Conservation (phyloP, 1,284 basidiomycete species). For the Apiotrichum gracile region DNA sequence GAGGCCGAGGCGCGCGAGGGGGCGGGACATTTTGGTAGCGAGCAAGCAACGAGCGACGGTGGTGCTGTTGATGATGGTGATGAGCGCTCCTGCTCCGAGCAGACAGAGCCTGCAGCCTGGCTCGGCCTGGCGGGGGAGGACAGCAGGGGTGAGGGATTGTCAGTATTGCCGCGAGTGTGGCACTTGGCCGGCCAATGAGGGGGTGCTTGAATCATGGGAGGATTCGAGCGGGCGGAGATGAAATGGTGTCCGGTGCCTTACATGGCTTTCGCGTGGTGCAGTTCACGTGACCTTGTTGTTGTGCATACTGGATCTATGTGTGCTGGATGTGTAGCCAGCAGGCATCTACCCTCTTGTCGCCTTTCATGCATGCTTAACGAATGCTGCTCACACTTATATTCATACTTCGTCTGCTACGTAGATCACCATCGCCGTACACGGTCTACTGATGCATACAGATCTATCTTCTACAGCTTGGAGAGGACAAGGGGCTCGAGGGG, state of each 20-base stretch:
- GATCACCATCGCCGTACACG: too few species aligned
- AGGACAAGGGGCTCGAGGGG: constrained; percentile 47
- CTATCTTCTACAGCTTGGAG: constrained; percentile 21
- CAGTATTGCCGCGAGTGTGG: neutral
- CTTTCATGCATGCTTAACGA: too few species aligned
- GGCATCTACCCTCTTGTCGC: too few species aligned
- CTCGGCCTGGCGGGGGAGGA: neutral
- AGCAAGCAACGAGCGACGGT: neutral
- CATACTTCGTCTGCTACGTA: too few species aligned
- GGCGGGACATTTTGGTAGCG: constrained; percentile 10
- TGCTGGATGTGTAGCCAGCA: too few species aligned
- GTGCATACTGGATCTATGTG: too few species aligned
- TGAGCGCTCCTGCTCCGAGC: too few species aligned
- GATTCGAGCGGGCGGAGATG: neutral
- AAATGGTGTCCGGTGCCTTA: neutral
- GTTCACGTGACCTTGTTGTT: too few species aligned
- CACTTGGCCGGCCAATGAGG: neutral
- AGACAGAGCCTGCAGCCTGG: neutral
- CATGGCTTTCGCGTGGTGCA: too few species aligned
- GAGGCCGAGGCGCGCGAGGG: constrained; percentile 19
- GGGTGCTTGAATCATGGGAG: neutral
- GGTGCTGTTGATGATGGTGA: neutral
- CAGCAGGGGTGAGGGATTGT: neutral
- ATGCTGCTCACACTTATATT: too few species aligned
- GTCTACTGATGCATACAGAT: neutral